Percentiles rank a stretch among this genome's conserved stretches.
These are phyloP conservation scores for Panus rudis DNA, from an alignment of 768 basidiomycete species.

Conservation along the genomic window DNA sequence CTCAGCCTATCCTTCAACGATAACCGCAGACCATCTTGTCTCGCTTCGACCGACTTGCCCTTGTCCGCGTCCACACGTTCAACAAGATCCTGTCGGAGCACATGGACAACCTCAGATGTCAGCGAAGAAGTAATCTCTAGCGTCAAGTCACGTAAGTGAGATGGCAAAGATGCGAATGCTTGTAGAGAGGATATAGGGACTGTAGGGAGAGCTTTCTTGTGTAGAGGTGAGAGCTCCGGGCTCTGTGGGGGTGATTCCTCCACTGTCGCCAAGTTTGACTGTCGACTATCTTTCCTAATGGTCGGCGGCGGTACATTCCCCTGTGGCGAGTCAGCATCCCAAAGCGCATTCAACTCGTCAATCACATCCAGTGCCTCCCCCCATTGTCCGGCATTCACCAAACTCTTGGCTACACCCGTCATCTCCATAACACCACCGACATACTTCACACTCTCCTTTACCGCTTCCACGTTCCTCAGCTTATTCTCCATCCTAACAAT, in stretches of 20 bases:
- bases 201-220: constrained; percentile 19
- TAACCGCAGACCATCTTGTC: constrained; percentile 27
- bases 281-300: constrained; percentile 8
- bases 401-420: constrained; percentile 56
- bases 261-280: constrained; percentile 16
- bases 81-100: constrained; percentile 60
- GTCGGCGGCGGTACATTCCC: constrained; percentile 1
- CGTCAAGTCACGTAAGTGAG: constrained; percentile 62
- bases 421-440: constrained; percentile 73
- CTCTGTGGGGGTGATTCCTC: constrained; percentile 18
- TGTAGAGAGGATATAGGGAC: constrained; percentile 61
- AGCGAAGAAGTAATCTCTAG: constrained; percentile 72
- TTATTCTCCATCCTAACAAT: constrained; percentile 61
- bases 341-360: constrained; percentile 57
- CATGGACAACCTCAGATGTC: constrained; percentile 68
- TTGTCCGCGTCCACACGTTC: constrained; percentile 36
- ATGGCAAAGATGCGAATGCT: constrained; percentile 71
- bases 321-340: constrained; percentile 26
- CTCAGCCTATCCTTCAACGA: constrained; percentile 56
- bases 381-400: constrained; percentile 88
- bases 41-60: constrained; percentile 6
- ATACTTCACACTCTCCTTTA: constrained; percentile 56
- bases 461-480: constrained; percentile 49
- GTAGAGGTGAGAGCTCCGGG: constrained; percentile 12
- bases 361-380: constrained; percentile 74